Percentiles rank a stretch among this genome's conserved stretches.
Conservation (phyloP, 208 protist genomes). For the Trypanosoma cruzi region DNA sequence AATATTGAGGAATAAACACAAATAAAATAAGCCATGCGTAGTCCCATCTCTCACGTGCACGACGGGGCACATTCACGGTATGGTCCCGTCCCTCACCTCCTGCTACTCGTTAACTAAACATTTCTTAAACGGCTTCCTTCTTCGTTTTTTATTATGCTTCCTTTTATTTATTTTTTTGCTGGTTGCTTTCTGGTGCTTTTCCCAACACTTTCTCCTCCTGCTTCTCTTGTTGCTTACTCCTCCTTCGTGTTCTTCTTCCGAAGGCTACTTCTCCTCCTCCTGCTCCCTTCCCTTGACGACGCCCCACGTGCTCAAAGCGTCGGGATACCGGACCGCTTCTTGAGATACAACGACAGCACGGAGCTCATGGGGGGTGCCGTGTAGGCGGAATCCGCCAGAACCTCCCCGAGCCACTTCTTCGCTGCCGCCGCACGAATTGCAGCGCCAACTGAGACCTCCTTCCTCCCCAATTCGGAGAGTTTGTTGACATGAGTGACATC, state of each 20-base stretch:
- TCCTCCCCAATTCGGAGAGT: constrained; percentile 10
- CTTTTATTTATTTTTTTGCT: neutral
- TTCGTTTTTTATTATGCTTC: neutral
- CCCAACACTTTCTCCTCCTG: too few species aligned
- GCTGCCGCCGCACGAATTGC: constrained; percentile 22
- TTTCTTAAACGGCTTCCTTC: constrained; percentile 2
- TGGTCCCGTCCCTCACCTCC: neutral
- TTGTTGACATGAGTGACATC: constrained; percentile 30
- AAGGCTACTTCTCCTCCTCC: neutral
- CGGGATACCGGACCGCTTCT: constrained; percentile 30
- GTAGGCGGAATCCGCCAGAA: constrained; percentile 76
- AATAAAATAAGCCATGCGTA: too few species aligned
- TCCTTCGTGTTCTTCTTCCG: neutral
- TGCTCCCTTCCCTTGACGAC: neutral
- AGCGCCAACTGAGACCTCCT: constrained; percentile 6
- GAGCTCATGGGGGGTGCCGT: constrained; percentile 75
- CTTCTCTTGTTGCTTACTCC: neutral
- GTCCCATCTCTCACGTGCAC: neutral
- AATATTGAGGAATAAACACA: neutral
- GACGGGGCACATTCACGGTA: neutral
- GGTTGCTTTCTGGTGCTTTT: neutral
- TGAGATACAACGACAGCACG: constrained; percentile 69
- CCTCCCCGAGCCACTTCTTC: constrained; percentile 56
- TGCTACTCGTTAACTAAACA: neutral
- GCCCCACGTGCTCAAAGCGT: constrained; percentile 6